These are phyloP conservation scores for Ophiostoma sp. DNA, from an alignment of 2,329 filamentous ascomycete species.

Conservation along the genomic window DNA sequence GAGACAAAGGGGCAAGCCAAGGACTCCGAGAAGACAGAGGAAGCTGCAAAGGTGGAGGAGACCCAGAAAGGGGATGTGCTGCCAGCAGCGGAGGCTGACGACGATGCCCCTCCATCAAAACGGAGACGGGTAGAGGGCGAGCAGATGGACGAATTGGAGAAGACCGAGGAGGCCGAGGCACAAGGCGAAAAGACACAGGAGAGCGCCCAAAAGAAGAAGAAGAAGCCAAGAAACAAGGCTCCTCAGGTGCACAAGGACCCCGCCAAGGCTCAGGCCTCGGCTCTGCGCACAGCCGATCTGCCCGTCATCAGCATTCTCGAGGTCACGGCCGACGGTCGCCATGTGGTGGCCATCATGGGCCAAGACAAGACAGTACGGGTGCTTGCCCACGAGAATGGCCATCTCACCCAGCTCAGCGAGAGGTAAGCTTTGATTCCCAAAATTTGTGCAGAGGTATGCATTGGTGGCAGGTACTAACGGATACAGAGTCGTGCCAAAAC, in stretches of 20 bases:
- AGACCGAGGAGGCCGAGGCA: no score
- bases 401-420: slow-evolving; percentile 62
- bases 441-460: no score
- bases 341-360: slow-evolving; percentile 74
- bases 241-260: slow-evolving; percentile 1
- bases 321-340: slow-evolving; percentile 55
- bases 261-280: slow-evolving; percentile 27
- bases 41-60: slow-evolving; percentile 5
- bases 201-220: slow-evolving; percentile 28
- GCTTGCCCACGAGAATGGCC: slow-evolving; percentile 61
- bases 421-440: slow-evolving; percentile 28
- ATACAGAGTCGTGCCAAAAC: slow-evolving; percentile 71
- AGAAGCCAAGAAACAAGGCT: slow-evolving; percentile 33
- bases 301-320: slow-evolving; percentile 66
- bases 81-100: not conserved
- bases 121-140: slow-evolving; percentile 18
- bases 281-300: slow-evolving; percentile 39
- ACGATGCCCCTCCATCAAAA: slow-evolving; percentile 20
- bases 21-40: not conserved
- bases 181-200: not conserved
- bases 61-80: not conserved
- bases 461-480: no score
- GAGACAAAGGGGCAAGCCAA: no score
- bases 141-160: no score
- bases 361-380: slow-evolving; percentile 90